These are phyloP conservation scores for Balakata baccata DNA, from an alignment of 345 rosid species.

Conservation along the genomic window DNA sequence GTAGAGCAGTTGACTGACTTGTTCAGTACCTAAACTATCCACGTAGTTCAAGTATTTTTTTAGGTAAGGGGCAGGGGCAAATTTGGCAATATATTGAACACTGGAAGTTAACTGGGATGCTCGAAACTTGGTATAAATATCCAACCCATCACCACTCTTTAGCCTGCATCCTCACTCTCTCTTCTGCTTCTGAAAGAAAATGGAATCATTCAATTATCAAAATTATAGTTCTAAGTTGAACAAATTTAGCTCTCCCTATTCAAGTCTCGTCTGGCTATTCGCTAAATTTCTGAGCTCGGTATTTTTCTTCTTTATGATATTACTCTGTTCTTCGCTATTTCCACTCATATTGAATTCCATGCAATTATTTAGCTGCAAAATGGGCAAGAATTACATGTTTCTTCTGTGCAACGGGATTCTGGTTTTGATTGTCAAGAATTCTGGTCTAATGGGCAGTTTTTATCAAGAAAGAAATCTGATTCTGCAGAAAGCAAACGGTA, in stretches of 20 bases:
- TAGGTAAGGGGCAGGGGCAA: background rate
- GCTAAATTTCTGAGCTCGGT: constrained; percentile 32
- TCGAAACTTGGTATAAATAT: background rate
- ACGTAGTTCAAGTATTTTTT: background rate
- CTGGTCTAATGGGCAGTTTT: constrained; percentile 33
- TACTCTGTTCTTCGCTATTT: constrained; percentile 34
- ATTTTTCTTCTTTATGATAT: constrained; percentile 37
- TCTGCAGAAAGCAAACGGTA: constrained; percentile 10
- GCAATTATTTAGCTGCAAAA: constrained; percentile 21
- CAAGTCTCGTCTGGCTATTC: constrained; percentile 16
- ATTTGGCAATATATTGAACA: background rate
- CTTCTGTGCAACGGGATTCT: constrained; percentile 70
- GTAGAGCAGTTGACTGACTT: background rate
- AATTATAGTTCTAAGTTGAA: background rate
- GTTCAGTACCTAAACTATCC: constrained; percentile 5
- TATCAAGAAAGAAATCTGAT: constrained; percentile 11
- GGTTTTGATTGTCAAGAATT: constrained; percentile 41
- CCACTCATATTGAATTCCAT: constrained; percentile 13
- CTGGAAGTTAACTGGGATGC: background rate
- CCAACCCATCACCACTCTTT: background rate
- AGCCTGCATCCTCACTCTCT: background rate
- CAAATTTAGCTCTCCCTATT: background rate
- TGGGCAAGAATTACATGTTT: constrained; percentile 63
- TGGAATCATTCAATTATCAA: constrained; percentile 18
- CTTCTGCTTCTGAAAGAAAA: background rate